Evolutionary conservation across 257 asterid genomes (phyloP).

Genomic region (Solanum medicagineum): DNA sequence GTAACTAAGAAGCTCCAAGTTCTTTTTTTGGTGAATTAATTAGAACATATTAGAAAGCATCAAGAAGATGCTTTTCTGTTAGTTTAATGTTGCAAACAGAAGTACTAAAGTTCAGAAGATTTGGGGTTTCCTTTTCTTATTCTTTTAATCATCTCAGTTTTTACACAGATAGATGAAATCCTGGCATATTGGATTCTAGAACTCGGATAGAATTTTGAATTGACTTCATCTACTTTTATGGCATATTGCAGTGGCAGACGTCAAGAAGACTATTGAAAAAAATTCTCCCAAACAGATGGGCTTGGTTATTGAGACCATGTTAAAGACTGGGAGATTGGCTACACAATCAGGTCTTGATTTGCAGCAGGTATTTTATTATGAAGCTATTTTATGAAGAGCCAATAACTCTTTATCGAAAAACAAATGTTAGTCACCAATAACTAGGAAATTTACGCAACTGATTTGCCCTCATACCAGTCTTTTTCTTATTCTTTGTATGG

Average conservation of each 20-base stretch:
- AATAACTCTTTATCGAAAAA: not conserved
- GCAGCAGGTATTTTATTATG: conserved; percentile 60
- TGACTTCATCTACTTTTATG: conserved; percentile 3
- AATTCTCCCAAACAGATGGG: conserved; percentile 54
- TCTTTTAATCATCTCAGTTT: not conserved
- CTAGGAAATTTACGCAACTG: not conserved
- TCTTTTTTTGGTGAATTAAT: too few species aligned
- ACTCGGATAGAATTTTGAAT: not conserved
- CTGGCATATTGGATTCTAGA: not conserved
- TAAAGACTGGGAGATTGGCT: conserved; percentile 77
- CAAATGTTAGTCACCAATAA: not conserved
- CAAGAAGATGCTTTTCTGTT: not conserved
- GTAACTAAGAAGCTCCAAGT: not conserved
- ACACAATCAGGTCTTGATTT: conserved; percentile 78
- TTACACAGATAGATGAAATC: not conserved
- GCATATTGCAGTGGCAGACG: conserved; percentile 48
- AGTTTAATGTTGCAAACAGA: not conserved
- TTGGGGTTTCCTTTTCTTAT: not conserved
- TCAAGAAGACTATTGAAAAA: conserved; percentile 52
- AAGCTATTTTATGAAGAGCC: not conserved
- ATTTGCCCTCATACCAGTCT: not conserved
- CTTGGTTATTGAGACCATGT: conserved; percentile 57
- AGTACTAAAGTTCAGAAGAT: not conserved
- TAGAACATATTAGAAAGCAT: too few species aligned
- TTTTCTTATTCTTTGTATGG: not conserved